Evolutionary conservation across 1,284 basidiomycete genomes (phyloP), one percentile per base, ranked within the genome.

Genomic region (Pseudozyma tsukubaensis): DNA sequence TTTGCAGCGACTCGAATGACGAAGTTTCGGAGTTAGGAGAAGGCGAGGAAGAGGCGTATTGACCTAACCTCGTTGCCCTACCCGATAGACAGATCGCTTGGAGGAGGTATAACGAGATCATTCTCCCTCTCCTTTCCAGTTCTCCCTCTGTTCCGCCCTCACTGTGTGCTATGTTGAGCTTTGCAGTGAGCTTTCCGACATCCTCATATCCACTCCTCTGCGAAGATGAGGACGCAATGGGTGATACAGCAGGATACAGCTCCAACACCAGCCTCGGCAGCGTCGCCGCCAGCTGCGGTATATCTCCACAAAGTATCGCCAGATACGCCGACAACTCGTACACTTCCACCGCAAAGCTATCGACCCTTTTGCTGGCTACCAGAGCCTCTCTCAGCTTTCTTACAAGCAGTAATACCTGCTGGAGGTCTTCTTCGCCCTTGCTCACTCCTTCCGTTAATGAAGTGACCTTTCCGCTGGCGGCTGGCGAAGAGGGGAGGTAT

Each of bases 381-480:
- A 69, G 36, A 1, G 66, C 74, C n/a, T 77, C 74, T 1, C 74
- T 18, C 1, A 77, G 52, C 48, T 77, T 77, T 4, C 74, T 52
- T 7, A 61, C 60, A 11, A 64, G 50, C 34, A 77, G 50, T 14
- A 71, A 10, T 11, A 73, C 49, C n/a, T 77, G 66, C 9, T 61
- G 52, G 13, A 73, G 24, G 39, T 70, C 66, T 3, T 74, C 72
- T 8, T 57, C 60, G 3, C 50, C 62, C 21, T 14, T 39, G 1
- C 61, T 35, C 19, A 48, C 35, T 18, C 8, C 32, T n/a, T 7
- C 34, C n/a, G 0, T 36, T 12, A n/a, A 18, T 9, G 4, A n/a
- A 3, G 12, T n/a, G 3, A 4, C 11, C 5, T 21, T 24, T 11
- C 44, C 5, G 8, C 37, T 29, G 24, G 3, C 24, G 3, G 24